phyloP scores from a whole-genome alignment of 1,139 yeast species.

The Kodamaea suecica region DNA sequence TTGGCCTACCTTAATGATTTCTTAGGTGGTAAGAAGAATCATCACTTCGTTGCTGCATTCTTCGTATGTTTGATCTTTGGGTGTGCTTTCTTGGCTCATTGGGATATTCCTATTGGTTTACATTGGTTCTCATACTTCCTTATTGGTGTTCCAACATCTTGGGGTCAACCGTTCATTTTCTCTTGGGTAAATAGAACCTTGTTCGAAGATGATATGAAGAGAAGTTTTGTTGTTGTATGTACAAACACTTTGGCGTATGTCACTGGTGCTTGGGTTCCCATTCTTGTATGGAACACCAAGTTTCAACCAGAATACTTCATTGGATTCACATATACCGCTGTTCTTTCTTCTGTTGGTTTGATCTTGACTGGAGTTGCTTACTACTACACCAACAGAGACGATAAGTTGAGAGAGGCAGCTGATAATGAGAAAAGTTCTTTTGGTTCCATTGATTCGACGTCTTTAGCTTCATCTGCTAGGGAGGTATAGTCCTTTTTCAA shows the following conservation, averaged over 20 bases:
- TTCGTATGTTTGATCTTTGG: conserved; percentile 40
- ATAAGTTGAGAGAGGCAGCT: conserved; percentile 9
- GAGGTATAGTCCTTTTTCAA: too few species aligned
- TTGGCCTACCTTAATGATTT: conserved; percentile 44
- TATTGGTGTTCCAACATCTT: conserved; percentile 44
- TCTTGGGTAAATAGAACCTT: conserved; percentile 24
- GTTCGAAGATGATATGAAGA: conserved; percentile 21
- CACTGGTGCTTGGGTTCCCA: conserved; percentile 25
- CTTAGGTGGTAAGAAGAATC: conserved; percentile 41
- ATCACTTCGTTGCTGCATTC: conserved; percentile 32
- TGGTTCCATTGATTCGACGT: neutral
- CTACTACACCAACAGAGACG: conserved; percentile 33
- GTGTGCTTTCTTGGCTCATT: conserved; percentile 39
- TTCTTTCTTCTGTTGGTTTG: conserved; percentile 20
- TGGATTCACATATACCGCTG: conserved; percentile 25
- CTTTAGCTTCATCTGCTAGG: too few species aligned
- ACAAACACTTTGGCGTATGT: conserved; percentile 26
- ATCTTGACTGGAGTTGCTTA: conserved; percentile 23
- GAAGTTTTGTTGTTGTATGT: conserved; percentile 23
- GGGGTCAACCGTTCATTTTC: conserved; percentile 25
- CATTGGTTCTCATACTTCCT: conserved; percentile 51
- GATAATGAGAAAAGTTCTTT: neutral
- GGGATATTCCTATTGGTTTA: conserved; percentile 46
- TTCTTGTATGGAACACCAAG: conserved; percentile 27
- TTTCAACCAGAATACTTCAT: conserved; percentile 32